Percentiles rank a stretch among this genome's conserved stretches.
These are phyloP conservation scores for Pyrenophora teres DNA, from an alignment of 2,329 filamentous ascomycete species.

Conservation along the genomic window DNA sequence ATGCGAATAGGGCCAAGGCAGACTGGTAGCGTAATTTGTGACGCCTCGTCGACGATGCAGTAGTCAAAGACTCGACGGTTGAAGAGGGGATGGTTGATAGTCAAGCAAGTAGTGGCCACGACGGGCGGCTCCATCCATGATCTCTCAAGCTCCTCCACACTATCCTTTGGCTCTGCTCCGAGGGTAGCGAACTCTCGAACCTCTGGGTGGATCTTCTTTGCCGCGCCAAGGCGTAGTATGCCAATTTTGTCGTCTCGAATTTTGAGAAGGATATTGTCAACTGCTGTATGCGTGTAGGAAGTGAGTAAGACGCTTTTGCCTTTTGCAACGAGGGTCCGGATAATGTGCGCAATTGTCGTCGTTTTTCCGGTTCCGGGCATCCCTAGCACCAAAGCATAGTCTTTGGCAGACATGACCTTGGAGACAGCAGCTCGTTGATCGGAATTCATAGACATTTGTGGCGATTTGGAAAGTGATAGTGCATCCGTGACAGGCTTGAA, in stretches of 20 bases:
- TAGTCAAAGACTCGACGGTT: conserved; percentile 91
- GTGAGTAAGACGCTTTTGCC: conserved; percentile 92
- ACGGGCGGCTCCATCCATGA: conserved; percentile 86
- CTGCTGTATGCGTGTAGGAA: conserved; percentile 95
- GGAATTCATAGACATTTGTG: conserved; percentile 73
- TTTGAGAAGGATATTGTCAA: conserved; percentile 97
- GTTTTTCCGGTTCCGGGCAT: conserved; percentile 99
- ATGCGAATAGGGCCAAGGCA: conserved; percentile 93
- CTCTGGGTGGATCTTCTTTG: conserved; percentile 84
- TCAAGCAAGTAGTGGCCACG: conserved; percentile 92
- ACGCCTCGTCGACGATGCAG: conserved; percentile 97
- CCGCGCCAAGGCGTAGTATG: conserved; percentile 82
- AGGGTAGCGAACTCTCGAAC: conserved; percentile 84
- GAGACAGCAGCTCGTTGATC: conserved; percentile 86
- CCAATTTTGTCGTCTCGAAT: conserved; percentile 77
- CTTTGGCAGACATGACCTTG: conserved; percentile 93
- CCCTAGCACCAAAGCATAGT: conserved; percentile 95
- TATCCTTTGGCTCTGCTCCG: conserved; percentile 72
- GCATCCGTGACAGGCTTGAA: conserved; percentile 72
- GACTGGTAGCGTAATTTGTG: conserved; percentile 93
- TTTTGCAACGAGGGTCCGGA: conserved; percentile 83
- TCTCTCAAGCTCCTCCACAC: conserved; percentile 80
- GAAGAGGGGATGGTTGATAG: conserved; percentile 88
- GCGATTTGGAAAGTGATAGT: conserved; percentile 57
- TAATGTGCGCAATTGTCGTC: conserved; percentile 97